Base-by-base conservation (phyloP, 2,329 filamentous ascomycete genomes). In the Cercospora berteroae region DNA sequence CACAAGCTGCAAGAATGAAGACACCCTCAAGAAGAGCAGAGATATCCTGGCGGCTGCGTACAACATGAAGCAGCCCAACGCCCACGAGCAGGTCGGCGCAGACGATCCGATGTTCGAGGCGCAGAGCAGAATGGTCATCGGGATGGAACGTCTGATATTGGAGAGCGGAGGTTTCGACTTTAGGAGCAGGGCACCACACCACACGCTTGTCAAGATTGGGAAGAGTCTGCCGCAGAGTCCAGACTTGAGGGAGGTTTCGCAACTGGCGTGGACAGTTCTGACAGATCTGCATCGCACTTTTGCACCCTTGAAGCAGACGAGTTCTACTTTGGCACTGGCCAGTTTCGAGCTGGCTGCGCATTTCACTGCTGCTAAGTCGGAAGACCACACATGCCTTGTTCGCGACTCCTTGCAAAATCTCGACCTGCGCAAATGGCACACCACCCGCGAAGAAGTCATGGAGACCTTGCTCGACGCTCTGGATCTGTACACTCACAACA, bases 141-240 rank as follows among this genome's bases (percentile, higher is more conserved):
- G 92, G 1, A 86, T 98, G 3, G 95, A 99, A 80, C 88, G 95
- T 5, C 87, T 96, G 65, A 96, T 98, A 80, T 89, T 99, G 61
- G 95, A 99, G 80, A 90, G 92, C 2, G 90, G 94, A 31, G 90
- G 91, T 69, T 99, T 99, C 79, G 94, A 99, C 79, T 98, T 98
- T 77, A 89, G 94, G 39, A 94, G 89, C 66, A 89, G 93, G 42
- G 91, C 96, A 74, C 93, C 94, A 0, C 93, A 97, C 73, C 92
- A 93, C 70, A 84, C 92, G 23, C 83, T 98, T 50, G 85, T 93
- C 72, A 98, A 98, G 81, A 84, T 97, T 27, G 65, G 70, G 60
- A 74, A 74, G 67, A 74, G 67, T 50, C 63, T 77, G 67, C 70
- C 71, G 12, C 33, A 60, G 23, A 84, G 89, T 60, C 87, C 89